Percentiles rank a stretch among this genome's conserved stretches.
Conservation (phyloP, 768 basidiomycete species). For the Suillus bovinus region DNA sequence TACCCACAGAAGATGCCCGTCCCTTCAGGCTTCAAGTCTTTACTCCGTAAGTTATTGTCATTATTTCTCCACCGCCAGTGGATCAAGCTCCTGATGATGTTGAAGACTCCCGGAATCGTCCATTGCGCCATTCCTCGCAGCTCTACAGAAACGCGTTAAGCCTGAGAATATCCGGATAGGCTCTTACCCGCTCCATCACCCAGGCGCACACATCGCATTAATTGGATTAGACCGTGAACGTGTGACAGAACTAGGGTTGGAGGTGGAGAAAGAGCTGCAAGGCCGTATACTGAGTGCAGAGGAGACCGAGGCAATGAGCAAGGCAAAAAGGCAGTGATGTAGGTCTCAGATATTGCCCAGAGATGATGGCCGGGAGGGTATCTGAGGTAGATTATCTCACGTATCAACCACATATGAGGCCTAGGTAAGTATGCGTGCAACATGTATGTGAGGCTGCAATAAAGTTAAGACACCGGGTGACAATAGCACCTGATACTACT, state of each 20-base stretch:
- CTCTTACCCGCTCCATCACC: conserved; percentile 63
- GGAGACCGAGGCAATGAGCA: conserved; percentile 56
- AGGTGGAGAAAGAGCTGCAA: conserved; percentile 59
- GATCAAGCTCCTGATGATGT: background rate
- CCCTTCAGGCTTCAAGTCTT: conserved; percentile 83
- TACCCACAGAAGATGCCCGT: conserved; percentile 72
- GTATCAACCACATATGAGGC: background rate
- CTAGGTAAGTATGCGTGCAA: background rate
- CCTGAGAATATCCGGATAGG: conserved; percentile 82
- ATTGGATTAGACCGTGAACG: conserved; percentile 49
- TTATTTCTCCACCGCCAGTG: too few relatives aligned
- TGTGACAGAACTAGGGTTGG: conserved; percentile 56
- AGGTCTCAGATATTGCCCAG: background rate
- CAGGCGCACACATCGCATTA: conserved; percentile 65
- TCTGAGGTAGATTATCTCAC: background rate
- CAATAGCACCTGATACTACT: background rate
- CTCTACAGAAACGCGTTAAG: conserved; percentile 71
- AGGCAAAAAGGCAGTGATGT: background rate
- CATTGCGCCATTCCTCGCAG: conserved; percentile 84
- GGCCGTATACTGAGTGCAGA: conserved; percentile 68
- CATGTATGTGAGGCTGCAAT: background rate
- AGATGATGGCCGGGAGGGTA: too few relatives aligned
- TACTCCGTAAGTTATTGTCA: conserved; percentile 56
- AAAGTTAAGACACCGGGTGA: background rate
- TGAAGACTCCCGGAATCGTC: conserved; percentile 71